Evolutionary conservation across 371 early-diverging fungal species (phyloP), one percentile per base, ranked within the genome.

Genomic region (Mortierella sp.): DNA sequence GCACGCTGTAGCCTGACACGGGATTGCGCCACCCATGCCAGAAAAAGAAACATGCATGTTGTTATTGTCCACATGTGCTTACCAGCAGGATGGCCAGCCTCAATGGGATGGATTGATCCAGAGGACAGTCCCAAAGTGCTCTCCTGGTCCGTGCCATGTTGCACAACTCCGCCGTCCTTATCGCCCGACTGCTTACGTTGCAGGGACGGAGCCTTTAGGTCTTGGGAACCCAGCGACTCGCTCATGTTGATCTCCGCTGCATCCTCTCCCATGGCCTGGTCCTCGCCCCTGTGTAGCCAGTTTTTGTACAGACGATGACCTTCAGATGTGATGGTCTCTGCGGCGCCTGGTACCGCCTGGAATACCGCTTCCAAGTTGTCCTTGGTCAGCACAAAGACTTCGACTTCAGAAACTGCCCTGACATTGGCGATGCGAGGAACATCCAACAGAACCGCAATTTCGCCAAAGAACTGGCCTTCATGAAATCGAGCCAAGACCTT

Each of bases 351-450:
- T 40, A 83, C 86, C 4, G 63, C 72, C 46, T 81, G 46, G 46
- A 83, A 73, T 10, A 85, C 86, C n/a, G 79, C 63, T 12, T 79
- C 50, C 16, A 86, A 78, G 34, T 84, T 82, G 2, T 68, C 54
- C 53, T 82, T 82, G 31, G 80, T 81, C 41, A 88, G 58, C 9
- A 85, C 85, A 71, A 82, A 85, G 17, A 85, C 70, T 16, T 88
- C 85, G 16, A 85, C 70, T 17, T 80, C 59, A 6, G 88, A 86
- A 1, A 88, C 84, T 8, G 93, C 86, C 51, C 84, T 80, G 29
- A 92, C 94, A 48, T 90, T 88, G 6, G 95, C 94, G 16, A 93
- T 90, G 22, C 95, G 81, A 13, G 89, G 85, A n/a, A 91, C 82
- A 65, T 92, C 88, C 60, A 94, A 86, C 9, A 95, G 73, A 2